Conservation (phyloP, 1,284 basidiomycete species). For the Moesziomyces antarcticus region DNA sequence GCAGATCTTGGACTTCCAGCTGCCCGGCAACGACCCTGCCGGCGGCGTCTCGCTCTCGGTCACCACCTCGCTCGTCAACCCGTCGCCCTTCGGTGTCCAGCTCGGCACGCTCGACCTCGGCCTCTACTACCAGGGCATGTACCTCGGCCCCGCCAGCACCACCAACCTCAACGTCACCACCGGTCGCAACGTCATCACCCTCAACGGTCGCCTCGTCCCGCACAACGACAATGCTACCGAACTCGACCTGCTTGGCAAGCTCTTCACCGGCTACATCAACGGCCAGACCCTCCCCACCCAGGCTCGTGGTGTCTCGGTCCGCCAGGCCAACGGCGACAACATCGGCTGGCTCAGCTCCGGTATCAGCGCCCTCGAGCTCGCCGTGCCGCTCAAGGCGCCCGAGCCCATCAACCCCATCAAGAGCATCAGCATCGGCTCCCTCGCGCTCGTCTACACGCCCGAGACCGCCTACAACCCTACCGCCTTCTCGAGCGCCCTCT, state of each 20-base stretch:
- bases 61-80: conserved; percentile 74
- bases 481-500: conserved; percentile 74
- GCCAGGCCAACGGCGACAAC: conserved; percentile 73
- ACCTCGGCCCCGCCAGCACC: conserved; percentile 74
- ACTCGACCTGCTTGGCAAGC: conserved; percentile 73
- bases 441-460: conserved; percentile 75
- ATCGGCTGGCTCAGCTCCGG: conserved; percentile 79
- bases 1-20: conserved; percentile 74
- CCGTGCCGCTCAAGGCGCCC: conserved; percentile 74
- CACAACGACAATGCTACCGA: conserved; percentile 72
- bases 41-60: conserved; percentile 78
- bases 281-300: conserved; percentile 74
- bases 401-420: conserved; percentile 76
- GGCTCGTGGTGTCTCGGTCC: conserved; percentile 73
- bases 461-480: conserved; percentile 75
- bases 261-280: conserved; percentile 82
- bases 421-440: conserved; percentile 75
- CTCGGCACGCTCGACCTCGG: conserved; percentile 78
- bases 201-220: conserved; percentile 74
- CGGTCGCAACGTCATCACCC: conserved; percentile 75
- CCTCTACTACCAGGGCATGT: conserved; percentile 74
- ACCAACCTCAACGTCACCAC: conserved; percentile 58
- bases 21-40: conserved; percentile 77
- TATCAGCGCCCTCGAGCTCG: conserved; percentile 74
- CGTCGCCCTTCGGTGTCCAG: conserved; percentile 79